Percentiles rank a stretch among this genome's conserved stretches.
Conservation (phyloP, 805 yeast species). For the Kazachstania viticola region DNA sequence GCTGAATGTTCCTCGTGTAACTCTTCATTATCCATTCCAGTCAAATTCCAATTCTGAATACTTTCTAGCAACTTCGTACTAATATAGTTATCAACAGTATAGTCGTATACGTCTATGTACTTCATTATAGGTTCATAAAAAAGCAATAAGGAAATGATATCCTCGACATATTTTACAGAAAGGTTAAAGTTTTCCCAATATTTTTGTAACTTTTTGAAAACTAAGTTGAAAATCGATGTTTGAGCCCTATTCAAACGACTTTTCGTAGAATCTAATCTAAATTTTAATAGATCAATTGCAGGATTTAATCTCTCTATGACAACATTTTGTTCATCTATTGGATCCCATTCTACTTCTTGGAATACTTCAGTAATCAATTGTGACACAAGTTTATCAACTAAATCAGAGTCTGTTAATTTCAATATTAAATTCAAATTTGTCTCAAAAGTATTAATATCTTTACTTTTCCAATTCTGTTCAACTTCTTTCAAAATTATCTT, state of each 20-base stretch:
- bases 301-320: conserved; percentile 3
- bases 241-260: conserved; percentile 16
- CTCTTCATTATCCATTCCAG: too few relatives aligned
- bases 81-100: conserved; percentile 24
- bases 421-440: too few relatives aligned
- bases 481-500: too few relatives aligned
- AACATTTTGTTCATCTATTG: conserved; percentile 3
- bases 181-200: conserved; percentile 8
- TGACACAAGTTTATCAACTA: conserved; percentile 11
- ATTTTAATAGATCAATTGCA: conserved; percentile 9
- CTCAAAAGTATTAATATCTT: too few relatives aligned
- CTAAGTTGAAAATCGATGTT: conserved; percentile 10
- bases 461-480: too few relatives aligned
- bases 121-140: conserved; percentile 13
- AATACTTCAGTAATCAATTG: conserved; percentile 6
- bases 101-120: conserved; percentile 13
- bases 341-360: conserved; percentile 3
- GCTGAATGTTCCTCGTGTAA: background rate
- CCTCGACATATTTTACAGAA: conserved; percentile 1
- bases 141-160: conserved; percentile 8
- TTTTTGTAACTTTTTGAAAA: conserved; percentile 4
- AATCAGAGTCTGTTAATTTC: conserved; percentile 8
- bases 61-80: conserved; percentile 28
- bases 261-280: conserved; percentile 10
- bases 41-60: conserved; percentile 28